phyloP scores from a whole-genome alignment of 2,329 filamentous ascomycete genomes.

The Dryadomyces quercivorus region DNA sequence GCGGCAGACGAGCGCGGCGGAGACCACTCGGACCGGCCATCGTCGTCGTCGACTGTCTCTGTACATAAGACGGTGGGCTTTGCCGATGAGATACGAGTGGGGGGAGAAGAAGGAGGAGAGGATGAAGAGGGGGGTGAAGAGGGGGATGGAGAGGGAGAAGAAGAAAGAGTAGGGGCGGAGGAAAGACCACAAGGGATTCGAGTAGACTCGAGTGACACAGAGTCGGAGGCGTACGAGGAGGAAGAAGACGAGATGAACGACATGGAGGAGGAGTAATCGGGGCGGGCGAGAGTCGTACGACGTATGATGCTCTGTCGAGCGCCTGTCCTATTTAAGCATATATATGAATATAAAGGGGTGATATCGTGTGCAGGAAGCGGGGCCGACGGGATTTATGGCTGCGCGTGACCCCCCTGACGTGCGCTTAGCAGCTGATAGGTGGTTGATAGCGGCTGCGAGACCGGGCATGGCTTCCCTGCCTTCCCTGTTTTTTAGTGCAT shows the following conservation, averaged over 20 bases:
- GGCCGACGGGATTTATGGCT: not conserved
- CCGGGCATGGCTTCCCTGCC: not conserved
- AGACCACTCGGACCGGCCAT: not conserved
- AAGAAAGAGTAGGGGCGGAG: not conserved
- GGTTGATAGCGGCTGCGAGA: not conserved
- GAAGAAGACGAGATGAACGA: conserved; percentile 13
- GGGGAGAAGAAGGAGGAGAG: conserved; percentile 14
- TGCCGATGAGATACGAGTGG: conserved; percentile 37
- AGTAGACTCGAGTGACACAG: conserved; percentile 7
- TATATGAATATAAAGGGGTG: not conserved
- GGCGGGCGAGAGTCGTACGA: not conserved
- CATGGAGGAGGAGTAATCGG: conserved; percentile 12
- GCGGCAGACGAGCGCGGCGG: not conserved
- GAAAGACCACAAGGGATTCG: not conserved
- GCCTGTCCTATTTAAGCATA: not conserved
- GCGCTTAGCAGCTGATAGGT: not conserved
- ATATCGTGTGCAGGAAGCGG: not conserved
- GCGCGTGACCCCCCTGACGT: not conserved
- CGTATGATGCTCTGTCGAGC: not conserved
- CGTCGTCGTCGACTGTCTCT: conserved; percentile 2
- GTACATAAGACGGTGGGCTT: conserved; percentile 49
- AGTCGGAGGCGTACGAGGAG: conserved; percentile 19
- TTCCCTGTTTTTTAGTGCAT: not conserved
- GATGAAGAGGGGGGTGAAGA: conserved; percentile 11
- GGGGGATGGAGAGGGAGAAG: not conserved